Base-by-base conservation (phyloP, 495 filamentous ascomycete species). In the Annulohypoxylon stygium region DNA sequence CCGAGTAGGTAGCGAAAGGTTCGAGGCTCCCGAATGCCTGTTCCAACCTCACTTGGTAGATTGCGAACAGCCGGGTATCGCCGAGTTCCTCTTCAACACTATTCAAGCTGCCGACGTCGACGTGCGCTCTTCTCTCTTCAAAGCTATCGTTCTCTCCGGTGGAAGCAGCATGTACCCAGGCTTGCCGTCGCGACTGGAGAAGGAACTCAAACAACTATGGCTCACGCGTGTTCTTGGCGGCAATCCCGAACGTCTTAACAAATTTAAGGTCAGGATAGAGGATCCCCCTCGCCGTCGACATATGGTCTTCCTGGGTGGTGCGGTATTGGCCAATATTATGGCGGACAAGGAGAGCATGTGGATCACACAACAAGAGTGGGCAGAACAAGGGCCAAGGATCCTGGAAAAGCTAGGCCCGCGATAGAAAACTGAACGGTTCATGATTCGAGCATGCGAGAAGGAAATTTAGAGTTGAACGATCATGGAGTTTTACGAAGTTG, bases 201-300 rank as follows among this genome's bases (percentile, higher is more conserved):
- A 98, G 86, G 96, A 99, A 83, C 82, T 99, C 71, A 98, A 98
- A 86, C 96, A 99, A 84, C 81, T 99, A 76, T 98, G 97, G 97
- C 88, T 99, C 64, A 98, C 96, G 11, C 90, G 91, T 68, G 94
- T 98, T 43, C 84, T 98, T 72, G 86, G 89, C 23, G 94, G 94
- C 25, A 92, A 99, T 80, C 95, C 96, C 12, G 95, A 97, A 81
- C 88, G 96, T 72, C 81, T 99, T 72, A 94, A 89, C 82, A 99
- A 98, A 90, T 98, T 99, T 88, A 98, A 98, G 88, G 94, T 98
- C 41, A 90, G 96, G 79, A 98, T 99, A 82, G 97, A 99, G 78
- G 96, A 99, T 79, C 97, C 96, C 51, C 96, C 96, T 16, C 88
- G 96, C 83, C 89, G 96, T 80, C 89, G 95, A 79, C 97, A 99